Percentiles rank a stretch among this genome's conserved stretches.
Conservation (phyloP, 1,284 basidiomycete species). For the Ustilago esculenta region DNA sequence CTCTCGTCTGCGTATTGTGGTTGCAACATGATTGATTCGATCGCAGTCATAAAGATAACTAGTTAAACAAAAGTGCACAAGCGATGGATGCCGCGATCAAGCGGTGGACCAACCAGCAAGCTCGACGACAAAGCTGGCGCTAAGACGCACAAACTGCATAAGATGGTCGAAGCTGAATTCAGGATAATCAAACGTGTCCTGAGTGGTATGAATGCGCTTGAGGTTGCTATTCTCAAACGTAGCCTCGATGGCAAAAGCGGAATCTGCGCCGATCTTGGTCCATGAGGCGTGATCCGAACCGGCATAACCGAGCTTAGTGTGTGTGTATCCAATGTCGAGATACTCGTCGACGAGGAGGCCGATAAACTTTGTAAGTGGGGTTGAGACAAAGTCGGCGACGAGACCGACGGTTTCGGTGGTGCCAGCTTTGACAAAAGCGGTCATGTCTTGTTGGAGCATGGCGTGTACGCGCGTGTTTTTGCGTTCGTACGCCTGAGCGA, state of each 20-base stretch:
- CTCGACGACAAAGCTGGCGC: slow-evolving; percentile 60
- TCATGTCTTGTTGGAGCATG: slow-evolving; percentile 74
- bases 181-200: slow-evolving; percentile 46
- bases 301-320: slow-evolving; percentile 85
- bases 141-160: slow-evolving; percentile 58
- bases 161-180: slow-evolving; percentile 62
- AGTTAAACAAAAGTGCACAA: no score
- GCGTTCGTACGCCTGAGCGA: slow-evolving; percentile 80
- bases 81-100: no score
- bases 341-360: slow-evolving; percentile 78
- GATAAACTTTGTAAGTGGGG: slow-evolving; percentile 78
- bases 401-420: slow-evolving; percentile 87
- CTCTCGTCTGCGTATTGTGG: no score
- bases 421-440: slow-evolving; percentile 90
- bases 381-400: slow-evolving; percentile 86
- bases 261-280: slow-evolving; percentile 66
- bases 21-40: no score
- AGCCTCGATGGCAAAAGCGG: slow-evolving; percentile 66
- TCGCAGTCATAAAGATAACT: no score
- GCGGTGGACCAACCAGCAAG: slow-evolving; percentile 50
- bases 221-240: slow-evolving; percentile 60
- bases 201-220: slow-evolving; percentile 51
- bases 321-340: slow-evolving; percentile 66
- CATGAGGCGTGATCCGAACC: slow-evolving; percentile 77
- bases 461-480: slow-evolving; percentile 76